Percentiles rank a stretch among this genome's conserved stretches.
Evolutionary conservation across 1,139 yeast species (phyloP).

Genomic region (Sugiyamaella paludigena): DNA sequence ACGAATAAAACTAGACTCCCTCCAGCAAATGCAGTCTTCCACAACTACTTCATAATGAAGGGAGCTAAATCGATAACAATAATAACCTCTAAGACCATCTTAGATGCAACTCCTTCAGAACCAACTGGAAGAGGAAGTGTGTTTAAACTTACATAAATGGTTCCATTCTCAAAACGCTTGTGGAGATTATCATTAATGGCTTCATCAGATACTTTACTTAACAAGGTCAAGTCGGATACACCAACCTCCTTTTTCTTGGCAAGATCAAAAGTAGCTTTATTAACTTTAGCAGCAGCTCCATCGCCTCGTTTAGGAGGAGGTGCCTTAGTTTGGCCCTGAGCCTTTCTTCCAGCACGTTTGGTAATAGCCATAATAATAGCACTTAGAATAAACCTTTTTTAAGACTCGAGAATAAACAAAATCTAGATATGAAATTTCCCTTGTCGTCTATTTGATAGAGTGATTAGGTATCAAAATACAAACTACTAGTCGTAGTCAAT

Average conservation of each 20-base stretch:
- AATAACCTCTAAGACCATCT: not conserved
- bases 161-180: slow-evolving; percentile 82
- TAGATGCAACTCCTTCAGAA: not conserved
- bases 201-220: slow-evolving; percentile 87
- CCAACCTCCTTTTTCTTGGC: slow-evolving; percentile 95
- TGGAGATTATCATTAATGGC: slow-evolving; percentile 89
- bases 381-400: too few relatives aligned
- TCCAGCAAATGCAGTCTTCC: too few relatives aligned
- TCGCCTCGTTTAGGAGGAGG: slow-evolving; percentile 51
- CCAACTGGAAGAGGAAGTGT: not conserved
- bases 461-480: too few relatives aligned
- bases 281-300: slow-evolving; percentile 46
- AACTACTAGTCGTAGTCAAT: too few relatives aligned
- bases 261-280: slow-evolving; percentile 89
- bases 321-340: slow-evolving; percentile 50
- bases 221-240: slow-evolving; percentile 86
- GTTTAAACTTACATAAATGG: slow-evolving; percentile 75
- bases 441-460: too few relatives aligned
- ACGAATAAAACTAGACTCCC: too few relatives aligned
- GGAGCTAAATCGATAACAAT: not conserved
- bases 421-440: too few relatives aligned
- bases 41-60: too few relatives aligned
- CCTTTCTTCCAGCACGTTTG: slow-evolving; percentile 70
- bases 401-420: too few relatives aligned
- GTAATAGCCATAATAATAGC: slow-evolving; percentile 60